Conservation (phyloP, 1,284 basidiomycete species). For the Veloporphyrellus conicus region DNA sequence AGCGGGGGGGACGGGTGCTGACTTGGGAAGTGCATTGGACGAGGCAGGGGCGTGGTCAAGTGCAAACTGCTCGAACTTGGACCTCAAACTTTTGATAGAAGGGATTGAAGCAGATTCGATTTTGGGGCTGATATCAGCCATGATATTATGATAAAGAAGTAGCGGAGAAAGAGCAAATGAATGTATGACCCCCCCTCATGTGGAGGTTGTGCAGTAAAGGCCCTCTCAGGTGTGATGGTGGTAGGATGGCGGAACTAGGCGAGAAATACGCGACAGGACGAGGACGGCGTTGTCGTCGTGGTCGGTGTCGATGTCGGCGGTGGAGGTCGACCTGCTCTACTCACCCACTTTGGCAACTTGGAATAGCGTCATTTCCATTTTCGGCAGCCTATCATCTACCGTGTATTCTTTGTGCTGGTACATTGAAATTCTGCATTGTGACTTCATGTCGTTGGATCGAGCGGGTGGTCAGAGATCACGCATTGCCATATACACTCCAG, state of each 20-base stretch:
- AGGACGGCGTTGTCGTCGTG: constrained; percentile 3
- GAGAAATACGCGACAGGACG: background rate
- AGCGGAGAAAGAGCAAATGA: background rate
- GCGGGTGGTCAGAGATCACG: no score
- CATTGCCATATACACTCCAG: no score
- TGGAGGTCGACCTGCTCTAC: background rate
- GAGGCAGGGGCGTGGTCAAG: constrained; percentile 17
- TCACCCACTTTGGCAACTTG: constrained; percentile 13
- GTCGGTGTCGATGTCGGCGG: background rate
- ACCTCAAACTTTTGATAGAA: constrained; percentile 63
- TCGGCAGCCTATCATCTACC: background rate
- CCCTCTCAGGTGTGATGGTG: background rate
- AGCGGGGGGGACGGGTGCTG: constrained; percentile 18
- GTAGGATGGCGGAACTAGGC: background rate
- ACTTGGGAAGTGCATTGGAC: constrained; percentile 5
- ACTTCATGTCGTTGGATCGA: no score
- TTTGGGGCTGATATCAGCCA: constrained; percentile 27
- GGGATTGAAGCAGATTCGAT: constrained; percentile 51
- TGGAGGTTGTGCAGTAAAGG: constrained; percentile 7
- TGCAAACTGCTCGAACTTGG: constrained; percentile 54
- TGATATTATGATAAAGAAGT: constrained; percentile 1
- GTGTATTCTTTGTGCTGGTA: no score
- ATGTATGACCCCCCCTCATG: constrained; percentile 5
- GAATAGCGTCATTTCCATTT: constrained; percentile 16
- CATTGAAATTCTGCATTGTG: no score